Evolutionary conservation across 2,329 filamentous ascomycete species (phyloP), one percentile per base, ranked within the genome.

Genomic region (Phialocephala sp.): DNA sequence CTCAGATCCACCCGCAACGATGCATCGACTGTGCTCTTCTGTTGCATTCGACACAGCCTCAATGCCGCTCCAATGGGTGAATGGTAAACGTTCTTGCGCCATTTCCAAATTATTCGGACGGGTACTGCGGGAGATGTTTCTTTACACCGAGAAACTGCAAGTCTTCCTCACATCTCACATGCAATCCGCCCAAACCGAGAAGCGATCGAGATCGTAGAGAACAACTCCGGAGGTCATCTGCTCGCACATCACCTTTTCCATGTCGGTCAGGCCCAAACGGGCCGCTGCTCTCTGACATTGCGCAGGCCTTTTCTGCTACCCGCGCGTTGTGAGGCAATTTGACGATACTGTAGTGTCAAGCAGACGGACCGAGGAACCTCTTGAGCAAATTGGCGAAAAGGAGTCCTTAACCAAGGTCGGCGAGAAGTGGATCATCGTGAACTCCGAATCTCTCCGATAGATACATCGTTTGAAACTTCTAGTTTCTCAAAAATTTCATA

Each of bases 201-300:
- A 12, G 15, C 45, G n/a, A 50, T 12, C 45, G 3, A 54, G 22
- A 54, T 54, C 27, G n/a, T 6, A 8, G 2, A 57, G 35, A 12
- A 41, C 55, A 57, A 20, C 55, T 57, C 20, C 12, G 39, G 6
- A 20, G 36, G 55, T 37, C 55, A 57, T 57, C 11, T 27, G 55
- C 18, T 39, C 52, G 45, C 41, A 43, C 15, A 3, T 43, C 15
- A 4, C n/a, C 45, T 14, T 20, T 6, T 22, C n/a, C 20, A 24
- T 50, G 15, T 27, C 20, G 4, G 52, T 61, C 62, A 65, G 62
- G 63, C 63, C 63, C 50, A 58, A 67, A 65, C 60, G 63, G 62
- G 45, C 63, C 65, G 65, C 35, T 52, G 12, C 2, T 39, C 50
- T 36, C 50, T 35, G 4, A 6, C 50, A 36, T 35, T 55, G 24